phyloP scores from a whole-genome alignment of 2,329 filamentous ascomycete species.

The Penicillium occitanis region DNA sequence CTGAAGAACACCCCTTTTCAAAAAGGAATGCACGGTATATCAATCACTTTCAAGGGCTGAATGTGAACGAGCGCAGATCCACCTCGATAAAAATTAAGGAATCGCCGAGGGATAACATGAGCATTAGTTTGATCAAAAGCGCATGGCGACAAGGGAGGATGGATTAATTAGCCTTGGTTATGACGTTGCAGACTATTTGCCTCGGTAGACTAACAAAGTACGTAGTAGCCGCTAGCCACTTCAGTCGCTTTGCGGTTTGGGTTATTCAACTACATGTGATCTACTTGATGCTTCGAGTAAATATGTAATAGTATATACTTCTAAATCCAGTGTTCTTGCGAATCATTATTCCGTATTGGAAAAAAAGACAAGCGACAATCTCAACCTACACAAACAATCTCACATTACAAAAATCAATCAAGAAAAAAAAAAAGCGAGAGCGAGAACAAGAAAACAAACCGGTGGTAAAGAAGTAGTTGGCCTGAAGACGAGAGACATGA shows the following conservation, averaged over 20 bases:
- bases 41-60: conserved; percentile 3
- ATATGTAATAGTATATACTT: conserved; percentile 7
- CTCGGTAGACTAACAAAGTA: conserved; percentile 14
- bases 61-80: not conserved
- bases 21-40: not conserved
- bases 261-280: not conserved
- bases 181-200: conserved; percentile 22
- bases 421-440: not conserved
- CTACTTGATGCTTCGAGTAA: not conserved
- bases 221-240: not conserved
- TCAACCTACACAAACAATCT: conserved; percentile 20
- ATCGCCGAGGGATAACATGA: conserved; percentile 9
- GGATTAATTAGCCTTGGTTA: conserved; percentile 12
- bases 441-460: conserved; percentile 7
- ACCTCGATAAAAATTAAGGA: not conserved
- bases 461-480: conserved; percentile 11
- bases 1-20: not conserved
- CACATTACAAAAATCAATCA: conserved; percentile 20
- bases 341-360: conserved; percentile 37
- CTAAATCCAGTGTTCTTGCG: conserved; percentile 29
- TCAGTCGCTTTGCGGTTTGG: not conserved
- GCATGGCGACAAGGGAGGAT: not conserved
- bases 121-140: not conserved
- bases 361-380: conserved; percentile 19
- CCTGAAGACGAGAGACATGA: conserved; percentile 22